Percentiles rank a stretch among this genome's conserved stretches.
phyloP scores from a whole-genome alignment of 1,139 yeast genomes.

The Diutina mesorugosa region DNA sequence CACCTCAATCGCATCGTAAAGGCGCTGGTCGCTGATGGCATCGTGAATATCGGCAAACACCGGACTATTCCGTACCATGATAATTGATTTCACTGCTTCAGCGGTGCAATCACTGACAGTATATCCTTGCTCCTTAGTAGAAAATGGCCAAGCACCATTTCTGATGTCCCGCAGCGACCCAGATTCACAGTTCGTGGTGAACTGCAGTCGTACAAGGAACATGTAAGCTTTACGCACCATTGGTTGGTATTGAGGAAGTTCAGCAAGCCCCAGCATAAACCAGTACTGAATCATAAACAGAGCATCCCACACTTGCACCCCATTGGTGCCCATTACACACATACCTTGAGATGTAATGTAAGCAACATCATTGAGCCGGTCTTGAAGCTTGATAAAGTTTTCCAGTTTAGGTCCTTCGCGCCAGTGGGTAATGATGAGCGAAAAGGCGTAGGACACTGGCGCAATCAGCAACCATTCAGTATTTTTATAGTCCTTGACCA shows the following conservation, averaged over 20 bases:
- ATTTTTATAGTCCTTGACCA: constrained; percentile 63
- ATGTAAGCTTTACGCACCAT: constrained; percentile 51
- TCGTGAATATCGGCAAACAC: constrained; percentile 30
- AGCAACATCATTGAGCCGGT: constrained; percentile 61
- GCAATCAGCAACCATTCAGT: constrained; percentile 83
- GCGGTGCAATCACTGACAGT: constrained; percentile 97
- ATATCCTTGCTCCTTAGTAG: constrained; percentile 92
- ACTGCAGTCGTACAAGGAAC: constrained; percentile 73
- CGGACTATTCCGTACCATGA: constrained; percentile 73
- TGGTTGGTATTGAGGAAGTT: constrained; percentile 50
- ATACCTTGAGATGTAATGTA: constrained; percentile 87
- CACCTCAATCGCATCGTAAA: constrained; percentile 63
- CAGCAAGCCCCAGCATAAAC: constrained; percentile 70
- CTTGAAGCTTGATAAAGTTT: constrained; percentile 41
- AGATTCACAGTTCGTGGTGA: constrained; percentile 62
- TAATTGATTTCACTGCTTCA: constrained; percentile 85
- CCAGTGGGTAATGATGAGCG: constrained; percentile 52
- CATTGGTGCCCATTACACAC: constrained; percentile 95
- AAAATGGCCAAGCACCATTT: constrained; percentile 94
- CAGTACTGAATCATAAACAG: constrained; percentile 83
- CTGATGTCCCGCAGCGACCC: constrained; percentile 80
- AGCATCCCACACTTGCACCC: constrained; percentile 95
- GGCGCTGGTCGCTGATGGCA: constrained; percentile 33
- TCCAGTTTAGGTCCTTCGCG: constrained; percentile 64
- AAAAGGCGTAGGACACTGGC: constrained; percentile 84